A percentile compares a stretch with the other conserved stretches of the same genome.
phyloP scores from a whole-genome alignment of 768 basidiomycete species.

The Glaciozyma antarctica region DNA sequence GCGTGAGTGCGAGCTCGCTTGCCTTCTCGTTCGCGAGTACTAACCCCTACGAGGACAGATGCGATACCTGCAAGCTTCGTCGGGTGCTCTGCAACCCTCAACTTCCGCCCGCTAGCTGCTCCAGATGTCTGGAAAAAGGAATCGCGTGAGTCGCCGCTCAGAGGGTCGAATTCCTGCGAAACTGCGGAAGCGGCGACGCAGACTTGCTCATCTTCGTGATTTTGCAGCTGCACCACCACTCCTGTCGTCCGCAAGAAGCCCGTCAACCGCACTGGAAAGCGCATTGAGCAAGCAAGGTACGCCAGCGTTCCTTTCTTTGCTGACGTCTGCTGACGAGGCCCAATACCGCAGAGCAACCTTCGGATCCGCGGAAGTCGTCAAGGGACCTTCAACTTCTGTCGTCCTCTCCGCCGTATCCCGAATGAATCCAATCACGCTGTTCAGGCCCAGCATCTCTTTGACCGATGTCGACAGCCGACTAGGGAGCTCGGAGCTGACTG shows the following conservation, averaged over 20 bases:
- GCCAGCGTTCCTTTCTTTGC: neutral
- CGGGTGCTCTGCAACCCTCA: too few relatives aligned
- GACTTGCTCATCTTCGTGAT: too few relatives aligned
- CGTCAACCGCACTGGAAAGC: conserved; percentile 15
- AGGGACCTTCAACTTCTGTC: conserved; percentile 19
- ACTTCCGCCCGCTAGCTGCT: too few relatives aligned
- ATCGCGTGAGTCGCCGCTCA: too few relatives aligned
- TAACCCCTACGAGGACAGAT: too few relatives aligned
- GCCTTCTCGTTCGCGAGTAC: too few relatives aligned
- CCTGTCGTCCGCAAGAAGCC: conserved; percentile 25
- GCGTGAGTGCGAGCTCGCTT: too few relatives aligned
- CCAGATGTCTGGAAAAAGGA: too few relatives aligned
- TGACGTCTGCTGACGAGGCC: neutral
- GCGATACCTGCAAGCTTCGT: too few relatives aligned
- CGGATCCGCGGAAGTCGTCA: conserved; percentile 21
- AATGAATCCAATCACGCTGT: neutral
- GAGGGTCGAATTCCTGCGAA: too few relatives aligned
- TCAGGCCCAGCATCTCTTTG: neutral
- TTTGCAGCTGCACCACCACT: conserved; percentile 22
- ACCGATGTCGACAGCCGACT: neutral
- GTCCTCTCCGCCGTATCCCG: conserved; percentile 9
- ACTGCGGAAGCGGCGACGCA: too few relatives aligned
- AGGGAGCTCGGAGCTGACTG: conserved; percentile 7
- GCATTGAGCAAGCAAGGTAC: conserved; percentile 29
- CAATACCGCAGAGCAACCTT: conserved; percentile 16